Percentiles rank a stretch among this genome's conserved stretches.
phyloP scores from a whole-genome alignment of 2,329 filamentous ascomycete genomes.

The Aureobasidium sp. region DNA sequence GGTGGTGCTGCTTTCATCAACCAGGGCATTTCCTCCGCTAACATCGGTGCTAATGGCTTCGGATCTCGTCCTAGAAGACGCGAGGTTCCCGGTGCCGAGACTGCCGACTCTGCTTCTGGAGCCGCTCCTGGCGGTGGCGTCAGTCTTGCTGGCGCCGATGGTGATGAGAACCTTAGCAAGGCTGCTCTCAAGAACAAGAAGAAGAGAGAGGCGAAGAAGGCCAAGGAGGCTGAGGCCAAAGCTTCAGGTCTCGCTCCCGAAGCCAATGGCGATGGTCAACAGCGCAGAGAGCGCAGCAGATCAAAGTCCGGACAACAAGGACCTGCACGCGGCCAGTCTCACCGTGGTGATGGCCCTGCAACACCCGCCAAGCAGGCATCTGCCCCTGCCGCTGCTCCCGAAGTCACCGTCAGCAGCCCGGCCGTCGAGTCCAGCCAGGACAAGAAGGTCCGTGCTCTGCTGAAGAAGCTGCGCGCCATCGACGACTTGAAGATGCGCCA shows the following conservation, averaged over 20 bases:
- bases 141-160: constrained; percentile 54
- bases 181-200: constrained; percentile 95
- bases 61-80: constrained; percentile 60
- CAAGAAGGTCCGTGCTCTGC: constrained; percentile 86
- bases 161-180: constrained; percentile 70
- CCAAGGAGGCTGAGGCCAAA: constrained; percentile 67
- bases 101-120: constrained; percentile 56
- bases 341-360: constrained; percentile 19
- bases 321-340: constrained; percentile 23
- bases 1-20: constrained; percentile 82
- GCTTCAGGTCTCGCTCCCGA: constrained; percentile 39
- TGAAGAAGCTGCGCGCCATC: constrained; percentile 97
- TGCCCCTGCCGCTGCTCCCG: constrained; percentile 33
- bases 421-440: constrained; percentile 63
- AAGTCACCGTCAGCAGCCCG: constrained; percentile 49
- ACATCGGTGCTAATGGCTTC: constrained; percentile 66
- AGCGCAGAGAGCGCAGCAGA: constrained; percentile 25
- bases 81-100: constrained; percentile 80
- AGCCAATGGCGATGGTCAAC: constrained; percentile 37
- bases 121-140: constrained; percentile 61
- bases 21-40: constrained; percentile 65
- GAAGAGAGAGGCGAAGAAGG: constrained; percentile 90
- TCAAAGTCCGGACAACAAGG: constrained; percentile 26
- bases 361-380: constrained; percentile 22
- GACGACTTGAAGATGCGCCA: constrained; percentile 97